phyloP scores from a whole-genome alignment of 768 basidiomycete genomes.

The Tubosaeta brunneosetosa region DNA sequence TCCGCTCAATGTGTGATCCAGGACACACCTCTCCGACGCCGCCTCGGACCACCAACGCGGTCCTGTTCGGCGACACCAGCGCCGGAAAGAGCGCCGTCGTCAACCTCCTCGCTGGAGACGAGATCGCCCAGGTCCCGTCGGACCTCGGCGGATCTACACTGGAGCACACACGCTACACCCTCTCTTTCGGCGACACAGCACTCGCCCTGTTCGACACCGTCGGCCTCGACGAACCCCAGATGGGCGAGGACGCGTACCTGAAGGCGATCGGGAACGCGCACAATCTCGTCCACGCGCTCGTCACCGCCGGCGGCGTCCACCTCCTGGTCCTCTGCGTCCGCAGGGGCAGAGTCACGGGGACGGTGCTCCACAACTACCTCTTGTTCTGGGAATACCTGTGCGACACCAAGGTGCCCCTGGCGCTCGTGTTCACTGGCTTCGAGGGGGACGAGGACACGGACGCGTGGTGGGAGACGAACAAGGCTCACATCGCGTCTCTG shows the following conservation, averaged over 20 bases:
- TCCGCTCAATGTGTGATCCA: constrained; percentile 6
- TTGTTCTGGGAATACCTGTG: constrained; percentile 40
- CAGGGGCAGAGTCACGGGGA: constrained; percentile 35
- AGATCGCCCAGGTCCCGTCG: constrained; percentile 23
- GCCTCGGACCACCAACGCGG: constrained; percentile 27
- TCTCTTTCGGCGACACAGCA: constrained; percentile 17
- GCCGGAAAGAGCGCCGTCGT: constrained; percentile 31
- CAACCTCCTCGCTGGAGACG: constrained; percentile 26
- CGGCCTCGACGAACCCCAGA: constrained; percentile 32
- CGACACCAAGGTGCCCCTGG: constrained; percentile 33
- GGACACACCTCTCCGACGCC: neutral
- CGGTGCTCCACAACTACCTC: constrained; percentile 35
- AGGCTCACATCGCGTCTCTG: constrained; percentile 14
- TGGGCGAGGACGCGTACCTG: constrained; percentile 25
- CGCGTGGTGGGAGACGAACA: constrained; percentile 33
- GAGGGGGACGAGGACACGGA: constrained; percentile 33
- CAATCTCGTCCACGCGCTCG: constrained; percentile 31
- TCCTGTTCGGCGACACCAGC: constrained; percentile 41
- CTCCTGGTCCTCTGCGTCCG: constrained; percentile 42
- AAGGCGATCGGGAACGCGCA: constrained; percentile 28
- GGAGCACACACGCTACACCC: constrained; percentile 21
- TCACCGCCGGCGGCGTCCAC: constrained; percentile 33
- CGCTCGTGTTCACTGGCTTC: constrained; percentile 39
- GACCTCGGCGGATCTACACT: constrained; percentile 36
- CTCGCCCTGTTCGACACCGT: constrained; percentile 32